These are phyloP conservation scores for Prunus padus DNA, from an alignment of 306 rosid genomes.

Conservation along the genomic window DNA sequence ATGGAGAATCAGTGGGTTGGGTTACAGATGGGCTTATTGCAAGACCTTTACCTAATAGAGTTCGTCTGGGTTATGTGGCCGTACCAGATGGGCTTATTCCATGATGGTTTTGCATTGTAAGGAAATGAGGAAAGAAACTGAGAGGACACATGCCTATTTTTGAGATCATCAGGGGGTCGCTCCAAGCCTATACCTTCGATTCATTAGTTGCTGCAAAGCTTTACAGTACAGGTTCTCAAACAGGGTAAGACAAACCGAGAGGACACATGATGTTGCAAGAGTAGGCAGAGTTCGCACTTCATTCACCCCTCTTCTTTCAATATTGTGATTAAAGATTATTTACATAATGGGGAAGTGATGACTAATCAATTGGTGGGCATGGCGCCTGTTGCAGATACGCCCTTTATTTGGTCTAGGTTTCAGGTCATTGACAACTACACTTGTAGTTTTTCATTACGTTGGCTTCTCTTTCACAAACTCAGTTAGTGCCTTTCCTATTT, in stretches of 20 bases:
- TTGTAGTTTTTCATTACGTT: too few species aligned
- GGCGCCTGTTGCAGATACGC: neutral
- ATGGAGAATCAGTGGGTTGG: conserved; percentile 78
- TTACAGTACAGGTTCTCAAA: neutral
- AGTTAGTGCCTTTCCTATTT: too few species aligned
- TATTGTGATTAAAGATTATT: neutral
- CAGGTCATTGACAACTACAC: too few species aligned
- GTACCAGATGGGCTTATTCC: conserved; percentile 16
- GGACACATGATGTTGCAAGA: neutral
- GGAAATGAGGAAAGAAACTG: neutral
- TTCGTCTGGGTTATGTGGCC: conserved; percentile 34
- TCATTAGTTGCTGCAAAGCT: conserved; percentile 3
- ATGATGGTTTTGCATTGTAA: conserved; percentile 14
- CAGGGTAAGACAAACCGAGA: neutral
- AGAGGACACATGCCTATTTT: neutral
- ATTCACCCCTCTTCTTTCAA: neutral
- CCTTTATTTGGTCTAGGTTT: neutral
- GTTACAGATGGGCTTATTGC: conserved; percentile 77
- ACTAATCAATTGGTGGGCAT: neutral
- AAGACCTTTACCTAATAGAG: conserved; percentile 74
- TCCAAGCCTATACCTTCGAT: neutral
- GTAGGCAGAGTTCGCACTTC: neutral
- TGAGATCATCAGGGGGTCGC: neutral
- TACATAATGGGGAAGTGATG: neutral
- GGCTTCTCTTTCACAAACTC: too few species aligned